Evolutionary conservation across 1,284 basidiomycete genomes (phyloP), one percentile per base, ranked within the genome.

Genomic region (Moesziomyces globuligerus): DNA sequence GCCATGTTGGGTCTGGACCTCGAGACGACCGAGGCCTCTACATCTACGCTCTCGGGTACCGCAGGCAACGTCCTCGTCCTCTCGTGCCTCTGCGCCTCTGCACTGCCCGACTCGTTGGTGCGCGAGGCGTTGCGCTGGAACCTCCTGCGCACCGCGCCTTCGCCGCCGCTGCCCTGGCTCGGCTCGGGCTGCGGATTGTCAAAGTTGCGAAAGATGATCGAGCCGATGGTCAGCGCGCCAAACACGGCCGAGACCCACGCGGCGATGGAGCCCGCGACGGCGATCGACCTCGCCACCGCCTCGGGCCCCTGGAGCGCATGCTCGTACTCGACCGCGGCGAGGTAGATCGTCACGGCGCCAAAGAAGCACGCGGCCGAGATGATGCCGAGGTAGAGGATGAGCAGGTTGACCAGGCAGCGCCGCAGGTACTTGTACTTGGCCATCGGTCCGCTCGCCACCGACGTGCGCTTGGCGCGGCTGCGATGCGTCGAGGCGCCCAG

Each of bases 21-120:
- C 21, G 50, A 57, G 55, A 64, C 34, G 50, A 67, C 52, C 18
- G 46, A 51, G n/a, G 64, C 56, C 18, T 74, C 74, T 7, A 74
- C 26, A 26, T 61, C 60, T 2, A 75, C 74, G 23, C 73, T 75
- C 49, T 77, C 75, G 2, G 75, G 75, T n/a, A 77, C 75, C 3
- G 75, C 70, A 11, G 75, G 75, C 23, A 77, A 46, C 15, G 70
- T 74, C 17, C 75, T 18, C 3, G 72, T 54, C 48, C 59, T 67
- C 1, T 61, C 58, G 7, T 62, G 53, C 23, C 45, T 43, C 42
- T 54, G 44, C 4, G 38, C 50, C 7, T 39, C 48, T 38, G 8
- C 36, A 5, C 43, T 41, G 18, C 47, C 46, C 13, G 55, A 54
- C 6, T 50, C 47, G 4, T 24, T 3, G 29, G 49, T 44, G 25